Conservation (phyloP, 2,329 filamentous ascomycete genomes). For the Didymella pinodella region DNA sequence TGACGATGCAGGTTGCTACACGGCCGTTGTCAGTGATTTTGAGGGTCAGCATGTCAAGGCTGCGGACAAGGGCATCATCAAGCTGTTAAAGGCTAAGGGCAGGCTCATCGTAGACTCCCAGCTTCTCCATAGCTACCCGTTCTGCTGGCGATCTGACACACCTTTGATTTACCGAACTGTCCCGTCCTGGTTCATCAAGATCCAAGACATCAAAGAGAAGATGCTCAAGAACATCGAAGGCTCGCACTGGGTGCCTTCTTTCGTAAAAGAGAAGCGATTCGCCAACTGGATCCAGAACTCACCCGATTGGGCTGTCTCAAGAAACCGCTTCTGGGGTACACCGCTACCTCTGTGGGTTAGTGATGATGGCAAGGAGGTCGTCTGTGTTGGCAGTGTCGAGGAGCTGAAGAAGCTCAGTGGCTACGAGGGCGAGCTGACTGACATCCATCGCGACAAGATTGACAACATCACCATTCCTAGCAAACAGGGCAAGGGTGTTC, state of each 20-base stretch:
- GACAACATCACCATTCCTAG: slow-evolving; percentile 95
- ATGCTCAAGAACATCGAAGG: slow-evolving; percentile 91
- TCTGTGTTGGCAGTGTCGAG: slow-evolving; percentile 84
- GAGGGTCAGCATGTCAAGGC: slow-evolving; percentile 88
- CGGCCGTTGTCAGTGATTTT: slow-evolving; percentile 78
- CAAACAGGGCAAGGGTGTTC: slow-evolving; percentile 82
- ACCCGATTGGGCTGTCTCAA: slow-evolving; percentile 92
- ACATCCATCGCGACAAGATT: slow-evolving; percentile 91
- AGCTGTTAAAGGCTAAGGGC: slow-evolving; percentile 78
- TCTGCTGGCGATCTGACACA: slow-evolving; percentile 94
- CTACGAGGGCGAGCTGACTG: slow-evolving; percentile 81
- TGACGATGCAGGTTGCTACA: slow-evolving; percentile 84
- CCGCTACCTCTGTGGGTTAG: slow-evolving; percentile 92
- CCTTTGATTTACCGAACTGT: slow-evolving; percentile 92
- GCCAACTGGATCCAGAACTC: slow-evolving; percentile 91
- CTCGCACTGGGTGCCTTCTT: slow-evolving; percentile 89
- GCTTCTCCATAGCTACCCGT: slow-evolving; percentile 89
- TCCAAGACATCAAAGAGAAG: slow-evolving; percentile 80
- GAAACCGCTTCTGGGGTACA: slow-evolving; percentile 95
- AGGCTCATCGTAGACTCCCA: slow-evolving; percentile 85
- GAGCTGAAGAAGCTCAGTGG: slow-evolving; percentile 87
- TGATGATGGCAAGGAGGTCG: slow-evolving; percentile 83
- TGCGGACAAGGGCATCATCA: slow-evolving; percentile 92
- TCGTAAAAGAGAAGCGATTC: slow-evolving; percentile 91
- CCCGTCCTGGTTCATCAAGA: slow-evolving; percentile 93